Evolutionary conservation across 2,329 filamentous ascomycete species (phyloP), one percentile per base, ranked within the genome.

Genomic region (Aspergillus sp.): DNA sequence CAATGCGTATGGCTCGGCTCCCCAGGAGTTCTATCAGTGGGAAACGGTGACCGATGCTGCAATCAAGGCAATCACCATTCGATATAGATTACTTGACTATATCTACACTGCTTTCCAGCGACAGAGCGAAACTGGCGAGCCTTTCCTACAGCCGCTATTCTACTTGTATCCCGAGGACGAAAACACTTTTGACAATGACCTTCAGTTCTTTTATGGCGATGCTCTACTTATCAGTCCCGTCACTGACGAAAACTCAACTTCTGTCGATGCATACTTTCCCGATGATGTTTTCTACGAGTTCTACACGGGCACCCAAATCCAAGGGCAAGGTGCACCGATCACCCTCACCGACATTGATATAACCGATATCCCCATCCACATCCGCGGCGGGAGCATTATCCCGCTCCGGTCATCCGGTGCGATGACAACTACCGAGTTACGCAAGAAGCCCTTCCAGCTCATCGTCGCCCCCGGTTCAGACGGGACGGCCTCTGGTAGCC

Each of bases 1-100:
- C 76, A 88, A 88, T 58, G 78, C 80, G 27, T 72, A 80, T 43
- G 70, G 74, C 33, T 71, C 73, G 3, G 78, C 82, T n/a, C 70
- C 78, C 0, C 90, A 92, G 68, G 90, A 92, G 69, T 89, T 90
- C 70, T 93, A 92, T 73, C 82, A 79, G 46, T 92, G 88, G 86
- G 75, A 79, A 0, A 73, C 78, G 1, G 88, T 90, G 5, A 79
- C 88, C 0, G 75, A 81, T 8, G 86, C 88, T 0, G 88, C 88
- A 0, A 82, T 82, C 55, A 87, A 84, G 58, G 88, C 86, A 17
- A 91, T 93, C 65, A 82, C 82, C 31, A 86, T 86, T 48, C 83
- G 90, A n/a, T 93, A 93, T 76, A 81, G 84, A 33, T 79, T 93
- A n/a, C 79, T 93, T 12, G 90, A 92, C 67, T 93, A 93, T 75